Evolutionary conservation across 139 green algal genomes (phyloP), one percentile per base, ranked within the genome.

Genomic region (Coccomyxa sp.): DNA sequence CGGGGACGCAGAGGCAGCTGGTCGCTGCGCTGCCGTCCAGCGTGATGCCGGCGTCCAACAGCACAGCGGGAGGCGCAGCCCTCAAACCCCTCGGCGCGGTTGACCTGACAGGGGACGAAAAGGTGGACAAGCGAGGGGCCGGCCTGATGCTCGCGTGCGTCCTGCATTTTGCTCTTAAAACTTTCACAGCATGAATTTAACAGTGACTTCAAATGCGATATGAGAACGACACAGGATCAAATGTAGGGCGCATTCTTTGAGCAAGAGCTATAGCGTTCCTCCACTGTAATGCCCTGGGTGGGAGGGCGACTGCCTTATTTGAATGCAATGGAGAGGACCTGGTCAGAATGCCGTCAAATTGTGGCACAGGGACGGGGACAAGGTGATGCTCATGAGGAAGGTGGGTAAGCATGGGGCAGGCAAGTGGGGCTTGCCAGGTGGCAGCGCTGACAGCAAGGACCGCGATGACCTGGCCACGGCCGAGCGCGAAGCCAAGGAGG

Each of bases 371-470:
- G 71, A 38, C 71, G 27, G 14, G 71, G 12, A n/a, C 23, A 77
- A 90, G 67, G 84, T 92, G 32, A 86, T 93, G 71, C 82, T 95
- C 80, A 82, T 95, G 57, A 77, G 71, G 12, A 77, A 31, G 71
- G 71, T 86, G 76, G 77, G 87, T 0, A 89, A 86, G 59, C 81
- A 92, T 86, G 93, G 94, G 80, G 82, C 86, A 59, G 83, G 88
- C 27, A 92, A 85, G 0, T 95, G 90, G 90, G 91, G 92, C 17
- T 67, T 96, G 30, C 93, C 93, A 28, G 93, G 93, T 11, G 93
- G 92, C 75, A 96, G 96, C 66, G 84, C 84, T 14, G 93, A 96
- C 15, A 11, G 38, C 12, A 79, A 76, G 12, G 93, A 96, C 45
- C 57, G 59, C 1, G 66, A 90, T 23, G 77, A 95, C 68, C 76